These are phyloP conservation scores for Leishmania turanica DNA, from an alignment of 208 protist species.

Conservation along the genomic window DNA sequence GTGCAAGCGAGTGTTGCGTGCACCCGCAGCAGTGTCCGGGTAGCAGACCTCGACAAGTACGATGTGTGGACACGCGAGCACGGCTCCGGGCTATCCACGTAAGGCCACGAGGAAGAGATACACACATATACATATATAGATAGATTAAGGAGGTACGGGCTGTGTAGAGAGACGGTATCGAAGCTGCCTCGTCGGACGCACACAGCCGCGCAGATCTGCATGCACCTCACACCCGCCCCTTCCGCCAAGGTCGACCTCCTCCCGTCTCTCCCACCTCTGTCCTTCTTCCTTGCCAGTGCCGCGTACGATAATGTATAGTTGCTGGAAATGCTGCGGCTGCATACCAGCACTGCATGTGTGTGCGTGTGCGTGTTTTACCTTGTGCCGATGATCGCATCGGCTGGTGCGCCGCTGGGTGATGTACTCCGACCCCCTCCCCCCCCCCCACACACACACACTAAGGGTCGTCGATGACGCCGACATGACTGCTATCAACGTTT, in stretches of 20 bases:
- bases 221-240: not conserved
- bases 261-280: not conserved
- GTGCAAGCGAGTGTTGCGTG: conserved; percentile 76
- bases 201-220: not conserved
- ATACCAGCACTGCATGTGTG: not conserved
- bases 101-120: not conserved
- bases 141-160: not conserved
- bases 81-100: conserved; percentile 82
- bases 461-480: not conserved
- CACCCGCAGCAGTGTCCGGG: conserved; percentile 77
- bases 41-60: conserved; percentile 70
- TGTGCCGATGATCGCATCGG: not conserved
- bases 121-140: too few species aligned
- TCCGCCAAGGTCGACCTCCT: not conserved
- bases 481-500: not conserved
- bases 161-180: not conserved
- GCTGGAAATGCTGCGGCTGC: not conserved
- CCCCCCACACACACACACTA: not conserved
- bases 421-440: not conserved
- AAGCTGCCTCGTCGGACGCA: not conserved
- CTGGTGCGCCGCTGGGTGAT: not conserved
- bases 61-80: conserved; percentile 72
- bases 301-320: conserved; percentile 1
- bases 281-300: not conserved
- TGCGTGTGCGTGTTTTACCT: not conserved